Base-by-base conservation (phyloP, 345 rosid genomes). In the Populus pruinosa region DNA sequence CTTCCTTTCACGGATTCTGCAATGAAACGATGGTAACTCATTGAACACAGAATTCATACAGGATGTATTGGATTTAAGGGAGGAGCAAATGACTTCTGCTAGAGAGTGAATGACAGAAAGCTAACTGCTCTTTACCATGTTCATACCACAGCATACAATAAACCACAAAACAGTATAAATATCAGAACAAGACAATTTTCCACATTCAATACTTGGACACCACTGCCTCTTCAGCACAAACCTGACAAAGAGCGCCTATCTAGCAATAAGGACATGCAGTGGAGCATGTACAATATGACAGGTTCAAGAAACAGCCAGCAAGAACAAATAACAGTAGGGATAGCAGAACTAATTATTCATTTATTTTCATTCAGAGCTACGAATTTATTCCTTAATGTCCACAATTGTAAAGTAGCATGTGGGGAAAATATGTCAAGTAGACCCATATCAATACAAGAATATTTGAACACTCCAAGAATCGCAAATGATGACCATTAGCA, bases 1-100 rank as follows among this genome's bases (percentile, higher is more conserved):
- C 85, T 92, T 96, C 91, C 90, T 94, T 86, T 96, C 99, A 71
- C 98, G 92, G 84, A 94, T 89, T 89, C 99, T 96, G 94, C 90
- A 64, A 78, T 78, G 81, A 70, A 81, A 62, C 63, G 13, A 55
- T n/a, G 21, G 71, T 23, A 62, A 35, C 55, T 70, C 55, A 72
- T 67, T 12, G n/a, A 67, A 67, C 8, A 27, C 4, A 50, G 33
- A n/a, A 41, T 43, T 71, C 25, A 71, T 21, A 61, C 6, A 56
- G 23, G 53, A 5, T 63, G 20, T 21, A 79, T 67, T 8, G 31
- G 35, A 67, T 67, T 33, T 20, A 29, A n/a, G 33, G 31, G 17
- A 23, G 17, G 38, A 72, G 20, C 16, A 43, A 39, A 36, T 20
- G 23, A 38, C 39, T 68, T 38, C 41, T 20, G 49, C 6, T 36